Base-by-base conservation (phyloP, 352 stramenopile genomes). In the Thraustochytrium sp. region DNA sequence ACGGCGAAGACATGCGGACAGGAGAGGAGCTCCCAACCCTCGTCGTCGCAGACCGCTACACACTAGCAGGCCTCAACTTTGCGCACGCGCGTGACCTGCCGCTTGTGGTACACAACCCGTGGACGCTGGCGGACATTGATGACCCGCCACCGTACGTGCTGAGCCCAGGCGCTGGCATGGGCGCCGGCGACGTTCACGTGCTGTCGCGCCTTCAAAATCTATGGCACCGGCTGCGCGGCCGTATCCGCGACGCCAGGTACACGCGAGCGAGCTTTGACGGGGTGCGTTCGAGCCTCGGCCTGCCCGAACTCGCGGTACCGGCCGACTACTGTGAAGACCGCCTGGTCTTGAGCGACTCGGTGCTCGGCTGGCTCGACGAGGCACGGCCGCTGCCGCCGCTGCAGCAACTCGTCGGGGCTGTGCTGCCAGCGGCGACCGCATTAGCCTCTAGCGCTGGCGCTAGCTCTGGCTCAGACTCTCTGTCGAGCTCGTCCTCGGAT, bases 51-150 rank as follows among this genome's bases (percentile, higher is more conserved):
- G 91, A 96, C 62, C 87, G 92, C 74, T 93, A 92, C 82, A 92
- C 92, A 9, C 93, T 96, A 83, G 91, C 89, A 13, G 92, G 90
- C 40, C 88, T 94, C 62, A 91, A 93, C 63, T 90, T 84, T 36
- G 89, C 87, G 84, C 87, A 94, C 64, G 86, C 85, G 34, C 84
- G 93, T 36, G 65, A 87, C 9, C 72, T 94, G n/a, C 91, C 92
- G 16, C 94, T 91, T 84, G 87, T 94, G 46, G 88, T 95, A 23
- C 92, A 95, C 86, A 90, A 90, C 76, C 90, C 91, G 46, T 92
- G 90, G 64, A 77, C 94, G 85, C 86, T 95, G 38, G 84, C 93
- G 49, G 92, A 95, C 44, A 91, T 95, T n/a, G 92, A 95, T 82
- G 87, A 91, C 8, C 92, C 92, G 3, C 91, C 92, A 2, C 87